These are phyloP conservation scores for Eucalyptus virginea DNA, from an alignment of 345 rosid genomes.

Conservation along the genomic window DNA sequence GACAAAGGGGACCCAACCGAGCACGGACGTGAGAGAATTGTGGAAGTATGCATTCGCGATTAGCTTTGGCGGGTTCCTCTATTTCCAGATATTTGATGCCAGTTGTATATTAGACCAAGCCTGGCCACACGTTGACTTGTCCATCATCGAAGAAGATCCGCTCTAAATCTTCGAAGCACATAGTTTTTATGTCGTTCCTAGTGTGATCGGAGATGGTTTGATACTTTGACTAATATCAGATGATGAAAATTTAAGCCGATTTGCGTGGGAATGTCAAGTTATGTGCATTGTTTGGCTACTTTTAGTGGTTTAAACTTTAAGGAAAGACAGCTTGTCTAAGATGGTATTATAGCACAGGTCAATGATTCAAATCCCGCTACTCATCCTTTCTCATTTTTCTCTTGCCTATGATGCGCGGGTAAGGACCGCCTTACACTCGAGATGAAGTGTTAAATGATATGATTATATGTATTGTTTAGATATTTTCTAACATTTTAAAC, in stretches of 20 bases:
- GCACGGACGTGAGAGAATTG: not conserved
- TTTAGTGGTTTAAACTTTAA: not conserved
- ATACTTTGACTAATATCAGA: not conserved
- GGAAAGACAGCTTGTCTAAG: not conserved
- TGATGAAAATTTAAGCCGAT: not conserved
- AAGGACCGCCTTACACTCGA: not conserved
- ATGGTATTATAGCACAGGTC: not conserved
- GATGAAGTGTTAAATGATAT: not conserved
- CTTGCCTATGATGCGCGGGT: not conserved
- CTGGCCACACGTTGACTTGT: not conserved
- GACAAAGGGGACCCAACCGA: not conserved
- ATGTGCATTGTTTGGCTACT: not conserved
- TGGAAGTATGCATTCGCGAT: not conserved
- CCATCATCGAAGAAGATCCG: not conserved
- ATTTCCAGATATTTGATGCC: not conserved
- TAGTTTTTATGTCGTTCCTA: not conserved
- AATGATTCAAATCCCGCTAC: not conserved
- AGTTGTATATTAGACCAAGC: not conserved
- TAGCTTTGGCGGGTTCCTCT: not conserved
- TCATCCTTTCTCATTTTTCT: not conserved
- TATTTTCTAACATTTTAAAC: not conserved
- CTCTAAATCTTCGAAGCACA: not conserved
- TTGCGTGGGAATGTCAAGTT: not conserved
- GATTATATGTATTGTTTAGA: not conserved
- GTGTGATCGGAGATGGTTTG: not conserved